Base-by-base conservation (phyloP, 805 yeast species). In the Spathaspora sp. region DNA sequence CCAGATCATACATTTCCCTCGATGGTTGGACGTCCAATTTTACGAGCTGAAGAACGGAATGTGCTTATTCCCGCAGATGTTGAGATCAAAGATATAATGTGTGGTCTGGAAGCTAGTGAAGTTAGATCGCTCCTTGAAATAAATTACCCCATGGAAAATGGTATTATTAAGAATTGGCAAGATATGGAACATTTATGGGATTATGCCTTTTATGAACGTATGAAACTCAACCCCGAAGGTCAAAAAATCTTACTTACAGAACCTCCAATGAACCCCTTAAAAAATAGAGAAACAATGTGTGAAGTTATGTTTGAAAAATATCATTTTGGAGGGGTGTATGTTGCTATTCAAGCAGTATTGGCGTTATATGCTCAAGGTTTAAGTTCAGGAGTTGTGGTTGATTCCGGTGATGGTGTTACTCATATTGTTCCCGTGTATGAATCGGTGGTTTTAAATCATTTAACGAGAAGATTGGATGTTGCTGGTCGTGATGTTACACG, bases 401-500 rank as follows among this genome's bases (percentile, higher is more conserved):
- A 94, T 70, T 90, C 97, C 3, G 99, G 99, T 64, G 98, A 92
- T 68, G 98, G 98, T 72, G 99, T 93, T 46, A 94, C 99, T 3
- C 99, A 94, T 67, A 87, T 94, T 69, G 97, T 94, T 43, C 99
- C 99, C 19, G 99, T 94, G 40, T 94, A 94, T 69, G 98, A 94
- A 72, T 86, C 96, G 5, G 96, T 89, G 43, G 99, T 94, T n/a
- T 80, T 94, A 66, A 93, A 89, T 68, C 98, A 94, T 69, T 78
- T 90, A 62, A 93, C 97, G 17, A 82, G 86, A 64, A 84, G 99
- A 67, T 77, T 94, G 61, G 97, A 94, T 68, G 96, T 94, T 55
- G 99, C 99, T 4, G 99, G 99, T 61, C 83, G 99, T 69, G 99
- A 94, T 65, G 97, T 94, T 46, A 94, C 99, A n/a, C 83, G 97